Evolutionary conservation across 768 basidiomycete species (phyloP), one percentile per base, ranked within the genome.

Genomic region (Boletus coccyginus): DNA sequence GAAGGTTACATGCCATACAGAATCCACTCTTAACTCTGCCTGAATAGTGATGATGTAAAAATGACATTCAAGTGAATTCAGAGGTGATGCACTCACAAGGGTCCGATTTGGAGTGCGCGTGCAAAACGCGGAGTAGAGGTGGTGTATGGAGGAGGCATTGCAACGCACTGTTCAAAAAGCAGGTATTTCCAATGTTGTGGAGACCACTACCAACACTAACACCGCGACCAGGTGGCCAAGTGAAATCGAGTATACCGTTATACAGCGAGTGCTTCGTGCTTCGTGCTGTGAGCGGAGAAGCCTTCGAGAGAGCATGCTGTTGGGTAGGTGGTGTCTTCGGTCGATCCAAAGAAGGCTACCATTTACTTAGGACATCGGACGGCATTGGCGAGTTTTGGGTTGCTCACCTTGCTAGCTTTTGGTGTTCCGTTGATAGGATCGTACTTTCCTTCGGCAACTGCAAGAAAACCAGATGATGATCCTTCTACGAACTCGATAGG

Each of bases 71-170:
- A 44, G 29, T n/a, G 31, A 53, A 38, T 1, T 31, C 33, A 48
- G 24, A 9, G 17, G 33, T 7, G 19, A 41, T 45, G 47, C 48
- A 80, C 89, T 66, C 66, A 92, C 91, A 94, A 61, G 75, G 73
- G 10, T 85, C 76, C 2, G 53, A 53, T 59, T 72, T 78, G 36
- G 70, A 73, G 64, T 88, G 88, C 9, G 70, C 70, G 41, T 73
- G 50, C 39, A 93, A 70, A 42, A 88, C 66, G 58, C 79, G 81
- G 38, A 94, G 77, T 27, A 99, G 79, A 3, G 95, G 93, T 10
- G 94, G 86, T 1, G 96, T 98, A 66, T 98, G 94, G 14, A 97
- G 72, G 48, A 98, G 81, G 64, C 93, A 94, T 75, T 99, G 97
- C 47, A 98, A 74, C 21, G 88, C 91, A 62, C 93, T 94, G 71